These are phyloP conservation scores for Gossypium gossypioides DNA, from an alignment of 441 rosid species.

Conservation along the genomic window DNA sequence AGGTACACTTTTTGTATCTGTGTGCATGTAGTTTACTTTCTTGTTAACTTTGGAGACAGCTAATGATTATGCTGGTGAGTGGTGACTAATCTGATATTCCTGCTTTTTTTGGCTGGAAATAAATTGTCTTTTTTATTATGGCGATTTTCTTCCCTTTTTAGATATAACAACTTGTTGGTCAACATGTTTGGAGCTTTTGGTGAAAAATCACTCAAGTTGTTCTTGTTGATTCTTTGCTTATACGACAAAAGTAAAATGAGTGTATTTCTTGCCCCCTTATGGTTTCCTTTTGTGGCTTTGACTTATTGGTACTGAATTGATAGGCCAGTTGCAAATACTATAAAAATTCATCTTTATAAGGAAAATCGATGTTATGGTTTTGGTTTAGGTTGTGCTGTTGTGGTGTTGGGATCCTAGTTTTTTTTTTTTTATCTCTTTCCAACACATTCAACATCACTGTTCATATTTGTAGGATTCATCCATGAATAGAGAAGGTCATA, in stretches of 20 bases:
- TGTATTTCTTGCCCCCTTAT: neutral
- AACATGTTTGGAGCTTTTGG: neutral
- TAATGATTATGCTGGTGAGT: neutral
- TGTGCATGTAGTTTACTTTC: neutral
- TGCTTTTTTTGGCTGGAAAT: neutral
- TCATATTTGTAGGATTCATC: neutral
- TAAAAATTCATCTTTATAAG: neutral
- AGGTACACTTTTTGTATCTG: no score
- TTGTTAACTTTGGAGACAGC: neutral
- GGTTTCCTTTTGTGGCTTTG: conserved; percentile 4
- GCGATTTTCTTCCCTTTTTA: conserved; percentile 10
- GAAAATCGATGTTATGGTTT: neutral
- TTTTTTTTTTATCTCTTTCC: neutral
- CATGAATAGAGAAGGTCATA: neutral
- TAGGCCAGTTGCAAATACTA: neutral
- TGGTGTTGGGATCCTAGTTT: no score
- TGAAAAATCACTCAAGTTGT: neutral
- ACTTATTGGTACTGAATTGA: neutral
- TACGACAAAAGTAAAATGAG: no score
- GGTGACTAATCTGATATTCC: neutral
- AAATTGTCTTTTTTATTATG: neutral
- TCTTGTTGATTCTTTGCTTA: no score
- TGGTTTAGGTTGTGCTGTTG: neutral
- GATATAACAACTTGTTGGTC: conserved; percentile 14
- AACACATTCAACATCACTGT: neutral